Base-by-base conservation (phyloP, 352 stramenopile species). In the Pythium coloratum region DNA sequence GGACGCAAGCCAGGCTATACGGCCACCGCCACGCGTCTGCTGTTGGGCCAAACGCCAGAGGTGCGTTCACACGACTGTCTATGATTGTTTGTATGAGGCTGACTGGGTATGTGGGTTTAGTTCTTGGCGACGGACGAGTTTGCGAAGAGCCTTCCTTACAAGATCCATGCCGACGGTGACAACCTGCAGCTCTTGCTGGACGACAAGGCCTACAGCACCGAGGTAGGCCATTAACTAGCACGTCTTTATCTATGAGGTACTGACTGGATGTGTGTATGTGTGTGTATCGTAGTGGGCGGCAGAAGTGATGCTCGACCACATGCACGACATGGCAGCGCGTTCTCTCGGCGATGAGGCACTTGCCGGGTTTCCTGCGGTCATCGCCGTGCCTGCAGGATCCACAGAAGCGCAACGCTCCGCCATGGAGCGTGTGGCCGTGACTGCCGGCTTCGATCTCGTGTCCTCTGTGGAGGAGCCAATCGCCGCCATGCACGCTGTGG, bases 1-100 rank as follows among this genome's bases (percentile, higher is more conserved):
- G 80, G 80, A 0, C 70, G 82, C n/a, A 91, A 91, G 50, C 71
- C 71, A 10, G 77, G 79, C 10, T 73, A 88, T 71, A 87, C 82
- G 16, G 82, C 80, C 1, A 75, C 69, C 8, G 82, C 82, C 2
- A 85, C 79, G n/a, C 64, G 80, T 6, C 51, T 91, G 18, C 60
- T 91, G 40, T 72, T 91, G 0, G 75, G 74, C 14, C 49, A 71
- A 49, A 42, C 60, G 24, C 12, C 63, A 30, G n/a, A 58, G 64
- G 64, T 76, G 62, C 2, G 36, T 34, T 51, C 13, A 24, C 32
- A 9, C 32, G 60, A 33, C 56, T 44, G 4, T 32, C 3, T 2
- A 24, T 46, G 49, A n/a, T n/a, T 42, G 24, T 26, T 9, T 9
- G 18, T 57, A 8, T 50, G 36, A 34, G 20, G 16, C 8, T 46